Percentiles rank a stretch among this genome's conserved stretches.
These are phyloP conservation scores for Capsicum pubescens DNA, from an alignment of 257 asterid species.

Conservation along the genomic window DNA sequence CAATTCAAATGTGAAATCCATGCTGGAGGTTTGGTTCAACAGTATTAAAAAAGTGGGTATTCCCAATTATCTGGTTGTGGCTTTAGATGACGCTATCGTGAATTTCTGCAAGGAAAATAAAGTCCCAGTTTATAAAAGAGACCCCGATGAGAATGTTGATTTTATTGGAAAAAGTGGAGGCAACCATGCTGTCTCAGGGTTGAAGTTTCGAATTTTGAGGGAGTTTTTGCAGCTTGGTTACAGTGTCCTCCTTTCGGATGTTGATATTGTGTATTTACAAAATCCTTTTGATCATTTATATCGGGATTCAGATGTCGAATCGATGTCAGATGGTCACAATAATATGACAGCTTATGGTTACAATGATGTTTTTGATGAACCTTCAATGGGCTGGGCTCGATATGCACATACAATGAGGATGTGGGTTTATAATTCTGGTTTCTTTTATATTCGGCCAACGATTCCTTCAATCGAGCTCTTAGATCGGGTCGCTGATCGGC, in stretches of 20 bases:
- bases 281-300: slow-evolving; percentile 42
- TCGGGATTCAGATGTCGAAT: slow-evolving; percentile 43
- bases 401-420: slow-evolving; percentile 44
- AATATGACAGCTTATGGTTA: slow-evolving; percentile 41
- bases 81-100: slow-evolving; percentile 37
- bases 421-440: slow-evolving; percentile 44
- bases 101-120: slow-evolving; percentile 39
- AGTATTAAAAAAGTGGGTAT: slow-evolving; percentile 39
- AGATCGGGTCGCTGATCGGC: slow-evolving; percentile 43
- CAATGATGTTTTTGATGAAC: slow-evolving; percentile 42
- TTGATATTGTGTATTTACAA: slow-evolving; percentile 39
- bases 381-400: slow-evolving; percentile 44
- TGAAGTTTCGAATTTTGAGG: slow-evolving; percentile 37
- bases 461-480: slow-evolving; percentile 40
- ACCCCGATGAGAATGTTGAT: slow-evolving; percentile 37
- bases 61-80: slow-evolving; percentile 41
- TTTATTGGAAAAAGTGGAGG: slow-evolving; percentile 39
- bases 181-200: slow-evolving; percentile 41
- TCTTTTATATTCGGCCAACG: slow-evolving; percentile 40
- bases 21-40: slow-evolving; percentile 41
- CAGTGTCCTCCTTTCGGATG: slow-evolving; percentile 40
- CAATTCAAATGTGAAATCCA: slow-evolving; percentile 41
- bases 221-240: slow-evolving; percentile 42
- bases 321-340: slow-evolving; percentile 40
- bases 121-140: slow-evolving; percentile 39